These are phyloP conservation scores for Clarireedia monteithiana DNA, from an alignment of 2,329 filamentous ascomycete genomes.

Conservation along the genomic window DNA sequence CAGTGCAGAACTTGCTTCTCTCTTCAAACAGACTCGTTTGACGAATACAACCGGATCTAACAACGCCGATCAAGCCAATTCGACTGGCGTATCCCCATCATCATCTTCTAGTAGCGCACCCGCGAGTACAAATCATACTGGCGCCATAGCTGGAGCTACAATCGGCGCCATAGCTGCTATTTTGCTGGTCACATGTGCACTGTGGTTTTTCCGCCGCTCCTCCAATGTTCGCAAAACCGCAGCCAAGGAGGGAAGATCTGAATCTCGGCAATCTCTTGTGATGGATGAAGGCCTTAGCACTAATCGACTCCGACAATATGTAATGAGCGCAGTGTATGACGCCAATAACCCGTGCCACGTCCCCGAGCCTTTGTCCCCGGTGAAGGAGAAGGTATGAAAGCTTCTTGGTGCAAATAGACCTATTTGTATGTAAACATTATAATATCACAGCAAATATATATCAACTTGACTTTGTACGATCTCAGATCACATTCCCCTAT, in stretches of 20 bases:
- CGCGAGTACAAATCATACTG: not conserved
- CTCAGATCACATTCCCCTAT: too few species aligned
- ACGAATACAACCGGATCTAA: not conserved
- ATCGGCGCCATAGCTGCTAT: not conserved
- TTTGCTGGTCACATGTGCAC: not conserved
- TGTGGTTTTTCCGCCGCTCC: not conserved
- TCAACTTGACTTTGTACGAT: too few species aligned
- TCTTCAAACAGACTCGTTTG: not conserved
- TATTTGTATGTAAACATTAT: too few species aligned
- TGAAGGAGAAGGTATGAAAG: not conserved
- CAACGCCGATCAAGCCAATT: not conserved
- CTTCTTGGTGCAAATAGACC: too few species aligned
- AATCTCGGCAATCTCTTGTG: not conserved
- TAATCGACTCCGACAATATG: not conserved
- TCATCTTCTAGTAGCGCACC: not conserved
- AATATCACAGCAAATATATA: too few species aligned
- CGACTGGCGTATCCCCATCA: not conserved
- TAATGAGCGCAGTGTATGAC: not conserved
- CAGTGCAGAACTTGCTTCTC: not conserved
- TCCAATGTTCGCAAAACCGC: not conserved
- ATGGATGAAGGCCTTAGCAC: not conserved
- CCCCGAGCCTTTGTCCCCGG: not conserved
- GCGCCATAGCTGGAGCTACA: slow-evolving; percentile 2
- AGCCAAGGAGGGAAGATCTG: not conserved
- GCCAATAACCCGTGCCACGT: not conserved